Percentiles rank a stretch among this genome's conserved stretches.
These are phyloP conservation scores for Camelina sativa DNA, from an alignment of 345 rosid species.

Conservation along the genomic window DNA sequence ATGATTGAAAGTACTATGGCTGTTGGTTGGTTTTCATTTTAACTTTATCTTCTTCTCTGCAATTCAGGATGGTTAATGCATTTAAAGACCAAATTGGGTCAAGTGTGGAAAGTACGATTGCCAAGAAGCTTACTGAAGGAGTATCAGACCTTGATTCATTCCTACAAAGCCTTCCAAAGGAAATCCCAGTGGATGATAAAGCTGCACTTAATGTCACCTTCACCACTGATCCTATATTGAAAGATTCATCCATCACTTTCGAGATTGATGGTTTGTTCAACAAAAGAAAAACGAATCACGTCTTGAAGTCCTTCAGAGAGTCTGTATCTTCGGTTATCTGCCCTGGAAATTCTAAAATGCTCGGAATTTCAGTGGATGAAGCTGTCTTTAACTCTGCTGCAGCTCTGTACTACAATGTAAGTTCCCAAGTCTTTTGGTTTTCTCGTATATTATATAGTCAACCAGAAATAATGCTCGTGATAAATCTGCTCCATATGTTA, in stretches of 20 bases:
- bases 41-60: slow-evolving; percentile 30
- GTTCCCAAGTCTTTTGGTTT: slow-evolving; percentile 39
- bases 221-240: slow-evolving; percentile 66
- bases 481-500: not conserved
- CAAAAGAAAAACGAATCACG: slow-evolving; percentile 42
- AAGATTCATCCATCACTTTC: slow-evolving; percentile 75
- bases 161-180: slow-evolving; percentile 82
- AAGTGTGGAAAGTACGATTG: slow-evolving; percentile 82
- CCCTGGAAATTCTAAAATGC: slow-evolving; percentile 72
- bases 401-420: slow-evolving; percentile 83
- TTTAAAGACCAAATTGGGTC: slow-evolving; percentile 75
- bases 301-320: slow-evolving; percentile 38
- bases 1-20: not conserved
- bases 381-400: slow-evolving; percentile 93
- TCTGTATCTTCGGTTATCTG: slow-evolving; percentile 58
- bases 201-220: slow-evolving; percentile 91
- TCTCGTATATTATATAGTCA: not conserved
- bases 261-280: slow-evolving; percentile 85
- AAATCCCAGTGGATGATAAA: slow-evolving; percentile 82
- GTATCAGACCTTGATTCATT: slow-evolving; percentile 75
- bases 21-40: slow-evolving; percentile 5
- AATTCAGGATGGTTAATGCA: slow-evolving; percentile 78
- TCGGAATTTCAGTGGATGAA: slow-evolving; percentile 85
- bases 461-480: slow-evolving; percentile 5
- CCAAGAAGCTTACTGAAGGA: slow-evolving; percentile 75